Evolutionary conservation across 2,329 filamentous ascomycete species (phyloP), one percentile per base, ranked within the genome.

Genomic region (Cladorrhinum sp.): DNA sequence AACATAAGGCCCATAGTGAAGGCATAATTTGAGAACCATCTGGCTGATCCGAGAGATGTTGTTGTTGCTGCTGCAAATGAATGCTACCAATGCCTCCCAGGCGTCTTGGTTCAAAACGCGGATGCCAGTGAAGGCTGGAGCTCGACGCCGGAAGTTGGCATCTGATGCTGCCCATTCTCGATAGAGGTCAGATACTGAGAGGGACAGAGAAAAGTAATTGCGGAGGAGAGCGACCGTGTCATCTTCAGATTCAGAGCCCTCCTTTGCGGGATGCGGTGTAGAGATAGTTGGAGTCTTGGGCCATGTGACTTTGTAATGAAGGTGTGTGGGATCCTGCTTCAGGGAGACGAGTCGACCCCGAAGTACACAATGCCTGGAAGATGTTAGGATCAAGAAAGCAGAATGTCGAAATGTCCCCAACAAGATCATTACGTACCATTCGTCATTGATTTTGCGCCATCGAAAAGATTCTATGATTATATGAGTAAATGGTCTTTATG

Each of bases 11-110:
- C 95, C 95, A 70, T 97, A 99, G 70, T 96, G 84, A 26, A 84
- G 74, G 73, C 96, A 99, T 12, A 99, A 79, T 69, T 96, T 98
- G 68, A 96, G 87, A 69, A 90, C 92, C 95, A 99, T 99, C 75
- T 96, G 91, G 4, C 91, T 94, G 73, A 99, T 99, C 42, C 95
- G 86, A 1, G 88, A 84, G 63, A 99, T 99, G 73, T 99, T 97
- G 77, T 99, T 99, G 76, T 99, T 99, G 76, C 92, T 96, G 75
- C 93, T 97, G 81, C 95, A 99, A 65, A 99, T 99, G 75, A 99
- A 99, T 60, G 90, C 88, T 23, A 99, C 80, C 21, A 99, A 80
- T 0, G 95, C 87, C 75, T 99, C 95, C 95, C 96, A 99, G 1
- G 94, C 88, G 78, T 97, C 93, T 77, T 99, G 95, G 69, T 89